Evolutionary conservation across 495 filamentous ascomycete species (phyloP).

Genomic region (Lepidopterella palustris): DNA sequence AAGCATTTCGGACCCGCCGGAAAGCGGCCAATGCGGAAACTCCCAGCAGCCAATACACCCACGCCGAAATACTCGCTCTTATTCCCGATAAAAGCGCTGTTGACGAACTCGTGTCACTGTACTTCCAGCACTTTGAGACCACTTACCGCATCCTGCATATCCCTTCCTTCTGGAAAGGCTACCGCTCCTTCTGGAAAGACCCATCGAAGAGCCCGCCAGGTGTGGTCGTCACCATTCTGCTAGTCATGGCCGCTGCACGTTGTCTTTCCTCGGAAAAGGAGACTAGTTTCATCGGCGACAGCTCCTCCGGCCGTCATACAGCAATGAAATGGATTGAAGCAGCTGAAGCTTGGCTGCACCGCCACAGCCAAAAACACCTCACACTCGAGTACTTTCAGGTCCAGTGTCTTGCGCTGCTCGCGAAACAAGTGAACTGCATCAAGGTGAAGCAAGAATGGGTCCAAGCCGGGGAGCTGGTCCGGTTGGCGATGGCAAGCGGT

Average conservation of each 20-base stretch:
- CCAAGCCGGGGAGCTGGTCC: conserved; percentile 13
- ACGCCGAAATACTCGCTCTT: conserved; percentile 17
- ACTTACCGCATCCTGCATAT: conserved; percentile 20
- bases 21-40: conserved; percentile 35
- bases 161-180: conserved; percentile 21
- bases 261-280: conserved; percentile 4
- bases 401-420: conserved; percentile 21
- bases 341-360: conserved; percentile 35
- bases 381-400: conserved; percentile 22
- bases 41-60: neutral
- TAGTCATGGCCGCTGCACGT: conserved; percentile 33
- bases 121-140: conserved; percentile 17
- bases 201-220: conserved; percentile 17
- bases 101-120: conserved; percentile 4
- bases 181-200: conserved; percentile 27
- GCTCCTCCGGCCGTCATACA: conserved; percentile 35
- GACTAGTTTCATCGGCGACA: conserved; percentile 37
- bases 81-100: conserved; percentile 9
- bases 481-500: conserved; percentile 20
- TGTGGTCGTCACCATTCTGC: conserved; percentile 33
- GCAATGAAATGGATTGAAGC: conserved; percentile 37
- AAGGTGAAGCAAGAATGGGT: conserved; percentile 28
- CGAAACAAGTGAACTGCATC: conserved; percentile 22
- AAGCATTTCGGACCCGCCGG: conserved; percentile 12
- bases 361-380: conserved; percentile 38